Conservation (phyloP, 495 filamentous ascomycete species). For the Penicillium bialowiezense region DNA sequence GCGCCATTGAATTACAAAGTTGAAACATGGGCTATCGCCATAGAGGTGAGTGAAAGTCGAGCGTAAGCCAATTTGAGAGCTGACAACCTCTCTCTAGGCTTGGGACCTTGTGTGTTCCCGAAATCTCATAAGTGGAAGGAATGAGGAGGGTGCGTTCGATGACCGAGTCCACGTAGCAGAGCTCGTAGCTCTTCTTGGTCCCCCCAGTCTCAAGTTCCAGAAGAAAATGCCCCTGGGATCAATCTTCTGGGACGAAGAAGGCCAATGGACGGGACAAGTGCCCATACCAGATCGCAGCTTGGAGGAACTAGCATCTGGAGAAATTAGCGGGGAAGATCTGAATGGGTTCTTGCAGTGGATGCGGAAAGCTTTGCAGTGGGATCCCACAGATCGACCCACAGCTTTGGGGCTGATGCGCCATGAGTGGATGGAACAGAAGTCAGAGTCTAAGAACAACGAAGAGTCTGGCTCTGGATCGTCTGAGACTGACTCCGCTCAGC, state of each 20-base stretch:
- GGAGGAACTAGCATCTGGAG: neutral
- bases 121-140: neutral
- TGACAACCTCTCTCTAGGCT: neutral
- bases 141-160: conserved; percentile 12
- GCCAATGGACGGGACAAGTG: conserved; percentile 6
- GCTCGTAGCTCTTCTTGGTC: conserved; percentile 39
- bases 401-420: conserved; percentile 39
- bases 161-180: conserved; percentile 31
- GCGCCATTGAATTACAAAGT: neutral
- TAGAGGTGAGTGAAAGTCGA: neutral
- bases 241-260: conserved; percentile 14
- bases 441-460: neutral
- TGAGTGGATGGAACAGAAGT: conserved; percentile 29
- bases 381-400: conserved; percentile 36
- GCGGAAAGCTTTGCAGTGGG: conserved; percentile 41
- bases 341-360: conserved; percentile 39
- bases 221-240: conserved; percentile 13
- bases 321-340: conserved; percentile 28
- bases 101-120: neutral
- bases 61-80: neutral
- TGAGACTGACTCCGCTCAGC: neutral
- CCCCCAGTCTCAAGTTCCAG: conserved; percentile 31
- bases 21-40: neutral
- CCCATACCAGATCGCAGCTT: conserved; percentile 17
- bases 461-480: neutral